Evolutionary conservation across 305 asterid genomes (phyloP).

Genomic region (Fraxinus sp.): DNA sequence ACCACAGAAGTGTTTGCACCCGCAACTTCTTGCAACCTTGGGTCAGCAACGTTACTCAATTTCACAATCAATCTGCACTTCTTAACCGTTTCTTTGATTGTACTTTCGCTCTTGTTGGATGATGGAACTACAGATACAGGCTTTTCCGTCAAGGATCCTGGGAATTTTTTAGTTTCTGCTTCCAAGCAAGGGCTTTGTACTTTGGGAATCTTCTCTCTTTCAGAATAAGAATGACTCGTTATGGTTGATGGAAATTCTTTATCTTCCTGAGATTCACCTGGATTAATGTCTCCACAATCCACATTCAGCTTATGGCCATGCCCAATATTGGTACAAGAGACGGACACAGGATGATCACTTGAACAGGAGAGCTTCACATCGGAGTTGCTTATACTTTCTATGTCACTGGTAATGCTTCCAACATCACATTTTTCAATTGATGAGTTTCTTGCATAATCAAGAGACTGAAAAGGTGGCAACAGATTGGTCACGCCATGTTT

Average conservation of each 20-base stretch:
- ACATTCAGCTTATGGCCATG: slow-evolving; percentile 26
- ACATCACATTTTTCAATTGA: slow-evolving; percentile 26
- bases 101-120: slow-evolving; percentile 35
- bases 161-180: slow-evolving; percentile 36
- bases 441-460: slow-evolving; percentile 42
- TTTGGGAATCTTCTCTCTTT: slow-evolving; percentile 37
- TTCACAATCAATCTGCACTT: slow-evolving; percentile 62
- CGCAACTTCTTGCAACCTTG: slow-evolving; percentile 37
- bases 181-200: slow-evolving; percentile 34
- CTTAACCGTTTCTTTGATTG: slow-evolving; percentile 39
- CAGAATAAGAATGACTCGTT: slow-evolving; percentile 48
- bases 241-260: slow-evolving; percentile 39
- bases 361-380: slow-evolving; percentile 34
- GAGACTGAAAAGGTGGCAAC: slow-evolving; percentile 79
- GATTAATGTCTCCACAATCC: slow-evolving; percentile 33
- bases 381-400: slow-evolving; percentile 26
- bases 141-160: slow-evolving; percentile 21
- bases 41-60: slow-evolving; percentile 39
- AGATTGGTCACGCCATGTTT: slow-evolving; percentile 65
- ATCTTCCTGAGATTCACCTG: slow-evolving; percentile 44
- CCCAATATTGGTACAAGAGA: slow-evolving; percentile 22
- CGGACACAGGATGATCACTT: slow-evolving; percentile 25
- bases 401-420: not conserved
- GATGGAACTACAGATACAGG: slow-evolving; percentile 32
- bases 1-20: slow-evolving; percentile 36